phyloP scores from a whole-genome alignment of 2,329 filamentous ascomycete genomes.

The Corinectria fuckeliana region DNA sequence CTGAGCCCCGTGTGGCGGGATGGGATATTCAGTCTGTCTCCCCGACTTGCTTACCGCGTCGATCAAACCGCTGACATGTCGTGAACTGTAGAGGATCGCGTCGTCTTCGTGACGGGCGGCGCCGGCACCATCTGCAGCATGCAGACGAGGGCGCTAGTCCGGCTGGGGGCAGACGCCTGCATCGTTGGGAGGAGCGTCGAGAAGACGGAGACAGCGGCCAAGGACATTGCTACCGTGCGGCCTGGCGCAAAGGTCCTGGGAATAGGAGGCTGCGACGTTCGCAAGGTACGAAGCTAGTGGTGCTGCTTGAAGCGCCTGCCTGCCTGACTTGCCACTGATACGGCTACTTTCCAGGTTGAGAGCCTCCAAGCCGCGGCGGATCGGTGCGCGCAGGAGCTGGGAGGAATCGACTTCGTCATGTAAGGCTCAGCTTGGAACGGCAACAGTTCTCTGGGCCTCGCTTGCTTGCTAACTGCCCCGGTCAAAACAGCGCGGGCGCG shows the following conservation, averaged over 20 bases:
- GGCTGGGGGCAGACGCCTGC: conserved; percentile 90
- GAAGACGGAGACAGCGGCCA: conserved; percentile 83
- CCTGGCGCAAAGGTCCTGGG: conserved; percentile 84
- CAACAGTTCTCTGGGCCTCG: background rate
- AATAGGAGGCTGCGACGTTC: conserved; percentile 80
- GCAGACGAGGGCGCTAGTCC: conserved; percentile 89
- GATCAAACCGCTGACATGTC: conserved; percentile 10
- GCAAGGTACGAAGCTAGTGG: conserved; percentile 64
- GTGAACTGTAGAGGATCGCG: conserved; percentile 72
- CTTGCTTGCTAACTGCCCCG: background rate
- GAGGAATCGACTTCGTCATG: conserved; percentile 92
- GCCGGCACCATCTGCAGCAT: conserved; percentile 93
- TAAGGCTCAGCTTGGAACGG: conserved; percentile 51
- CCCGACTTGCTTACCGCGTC: background rate
- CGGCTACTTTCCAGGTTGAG: conserved; percentile 33
- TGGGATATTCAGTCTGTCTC: conserved; percentile 77
- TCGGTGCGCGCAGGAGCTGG: conserved; percentile 80
- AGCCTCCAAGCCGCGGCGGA: conserved; percentile 71
- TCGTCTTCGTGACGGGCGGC: conserved; percentile 94
- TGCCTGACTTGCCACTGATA: background rate
- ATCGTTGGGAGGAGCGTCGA: conserved; percentile 90
- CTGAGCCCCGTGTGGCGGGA: conserved; percentile 86
- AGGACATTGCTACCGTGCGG: conserved; percentile 81
- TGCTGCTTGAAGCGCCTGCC: no score
- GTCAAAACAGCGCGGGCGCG: conserved; percentile 78